Base-by-base conservation (phyloP, 257 asterid species). In the Salvia splendens region DNA sequence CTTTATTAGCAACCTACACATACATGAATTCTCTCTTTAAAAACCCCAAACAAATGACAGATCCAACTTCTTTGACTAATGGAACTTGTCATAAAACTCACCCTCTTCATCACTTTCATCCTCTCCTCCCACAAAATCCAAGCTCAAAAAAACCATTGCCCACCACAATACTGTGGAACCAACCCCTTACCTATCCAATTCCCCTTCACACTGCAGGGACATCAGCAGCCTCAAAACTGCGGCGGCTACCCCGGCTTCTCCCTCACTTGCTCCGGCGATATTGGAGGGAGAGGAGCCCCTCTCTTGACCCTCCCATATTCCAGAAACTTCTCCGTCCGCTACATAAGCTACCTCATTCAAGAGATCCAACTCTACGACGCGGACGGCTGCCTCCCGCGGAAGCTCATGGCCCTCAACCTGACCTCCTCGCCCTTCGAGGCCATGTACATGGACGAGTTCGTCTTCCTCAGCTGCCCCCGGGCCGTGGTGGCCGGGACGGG, bases 381-480 rank as follows among this genome's bases (percentile, higher is more conserved):
- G 6, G 40, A 60, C 6, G 53, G 36, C 14, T 89, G 98, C 83
- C 87, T 89, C 12, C 92, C 92, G 1, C 10, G 42, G 1, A 72
- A 84, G 5, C 84, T 89, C 2, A 9, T 87, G 57, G 20, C 28
- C 61, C 65, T 92, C 10, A 85, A 81, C 48, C 80, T 85, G 16
- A 70, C 95, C 0, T 61, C 79, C 5, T 78, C 95, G 7, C 92
- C 95, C 43, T 92, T 85, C 71, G 42, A 2, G 12, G 56, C 79
- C 11, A 53, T 61, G 10, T 77, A 50, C 73, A 67, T 73, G 9
- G 55, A 52, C 32, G 83, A 74, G 57, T 83, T 73, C 73, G 89
- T 90, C 30, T 80, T 92, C 74, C 77, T 92, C 17, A 80, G 79
- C 14, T 92, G 96, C 61, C 80, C 95, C 11, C 51, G 82, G 0